phyloP scores from a whole-genome alignment of 2,329 filamentous ascomycete species.

The Eutypa lata region DNA sequence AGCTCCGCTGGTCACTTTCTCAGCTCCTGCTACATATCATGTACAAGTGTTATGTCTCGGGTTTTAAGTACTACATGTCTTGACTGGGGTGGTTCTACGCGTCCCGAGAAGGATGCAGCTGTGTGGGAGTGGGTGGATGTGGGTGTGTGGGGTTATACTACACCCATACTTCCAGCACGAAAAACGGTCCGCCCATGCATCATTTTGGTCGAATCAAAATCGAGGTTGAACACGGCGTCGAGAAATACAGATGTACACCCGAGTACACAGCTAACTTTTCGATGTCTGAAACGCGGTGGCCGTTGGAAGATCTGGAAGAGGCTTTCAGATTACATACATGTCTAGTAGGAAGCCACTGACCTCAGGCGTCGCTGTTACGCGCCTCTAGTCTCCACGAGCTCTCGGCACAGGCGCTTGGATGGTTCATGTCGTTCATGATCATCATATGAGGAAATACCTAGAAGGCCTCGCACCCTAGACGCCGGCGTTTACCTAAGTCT shows the following conservation, averaged over 20 bases:
- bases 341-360: neutral
- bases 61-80: neutral
- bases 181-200: slow-evolving; percentile 36
- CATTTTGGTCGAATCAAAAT: slow-evolving; percentile 21
- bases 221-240: slow-evolving; percentile 4
- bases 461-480: neutral
- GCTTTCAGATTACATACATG: neutral
- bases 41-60: neutral
- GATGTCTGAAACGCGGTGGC: neutral
- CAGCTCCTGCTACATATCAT: neutral
- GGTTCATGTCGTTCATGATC: too few species aligned
- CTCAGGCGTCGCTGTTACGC: neutral
- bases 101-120: neutral
- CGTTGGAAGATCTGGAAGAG: neutral
- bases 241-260: neutral
- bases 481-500: neutral
- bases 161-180: slow-evolving; percentile 24
- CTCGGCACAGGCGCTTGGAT: too few species aligned
- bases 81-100: neutral
- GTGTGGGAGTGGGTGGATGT: neutral
- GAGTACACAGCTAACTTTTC: slow-evolving; percentile 5
- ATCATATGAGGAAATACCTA: too few species aligned
- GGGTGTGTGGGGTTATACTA: slow-evolving; percentile 4
- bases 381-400: neutral
- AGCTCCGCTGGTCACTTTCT: neutral